Evolutionary conservation across 805 yeast genomes (phyloP).

Genomic region (Candida maesae): DNA sequence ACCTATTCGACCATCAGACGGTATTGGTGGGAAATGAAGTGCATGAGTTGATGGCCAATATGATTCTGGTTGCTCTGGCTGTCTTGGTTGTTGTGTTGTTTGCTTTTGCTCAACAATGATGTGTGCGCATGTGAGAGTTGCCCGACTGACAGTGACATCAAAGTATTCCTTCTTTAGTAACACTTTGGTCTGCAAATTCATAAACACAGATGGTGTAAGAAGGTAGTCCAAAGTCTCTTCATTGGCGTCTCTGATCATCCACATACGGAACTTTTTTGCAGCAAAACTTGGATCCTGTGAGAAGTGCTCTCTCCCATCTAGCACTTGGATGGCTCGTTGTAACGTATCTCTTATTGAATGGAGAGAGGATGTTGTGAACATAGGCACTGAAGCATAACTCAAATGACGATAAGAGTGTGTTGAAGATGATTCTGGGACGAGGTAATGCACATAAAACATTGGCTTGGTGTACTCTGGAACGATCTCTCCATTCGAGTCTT

Average conservation of each 20-base stretch:
- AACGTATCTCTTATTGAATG: constrained; percentile 22
- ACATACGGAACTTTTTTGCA: constrained; percentile 18
- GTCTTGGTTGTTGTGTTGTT: not conserved
- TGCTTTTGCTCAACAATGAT: constrained; percentile 33
- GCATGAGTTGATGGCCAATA: constrained; percentile 37
- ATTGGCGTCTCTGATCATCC: constrained; percentile 21
- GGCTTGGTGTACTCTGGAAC: constrained; percentile 35
- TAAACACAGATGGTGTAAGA: constrained; percentile 29
- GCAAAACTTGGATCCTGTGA: constrained; percentile 2
- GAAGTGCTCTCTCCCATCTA: constrained; percentile 16
- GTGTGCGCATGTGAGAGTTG: constrained; percentile 24
- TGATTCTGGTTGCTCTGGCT: constrained; percentile 12
- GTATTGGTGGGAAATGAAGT: constrained; percentile 28
- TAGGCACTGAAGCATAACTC: constrained; percentile 24
- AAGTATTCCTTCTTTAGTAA: constrained; percentile 24
- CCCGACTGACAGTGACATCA: constrained; percentile 19
- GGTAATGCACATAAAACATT: constrained; percentile 33
- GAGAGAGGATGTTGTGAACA: constrained; percentile 33
- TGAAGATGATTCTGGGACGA: constrained; percentile 17
- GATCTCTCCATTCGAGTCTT: constrained; percentile 26
- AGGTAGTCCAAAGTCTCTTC: constrained; percentile 14
- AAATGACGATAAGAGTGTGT: constrained; percentile 8
- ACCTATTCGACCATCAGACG: constrained; percentile 55
- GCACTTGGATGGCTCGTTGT: constrained; percentile 12
- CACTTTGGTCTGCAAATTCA: constrained; percentile 22